Evolutionary conservation across 306 rosid genomes (phyloP).

Genomic region (Citrullus colocynthis): DNA sequence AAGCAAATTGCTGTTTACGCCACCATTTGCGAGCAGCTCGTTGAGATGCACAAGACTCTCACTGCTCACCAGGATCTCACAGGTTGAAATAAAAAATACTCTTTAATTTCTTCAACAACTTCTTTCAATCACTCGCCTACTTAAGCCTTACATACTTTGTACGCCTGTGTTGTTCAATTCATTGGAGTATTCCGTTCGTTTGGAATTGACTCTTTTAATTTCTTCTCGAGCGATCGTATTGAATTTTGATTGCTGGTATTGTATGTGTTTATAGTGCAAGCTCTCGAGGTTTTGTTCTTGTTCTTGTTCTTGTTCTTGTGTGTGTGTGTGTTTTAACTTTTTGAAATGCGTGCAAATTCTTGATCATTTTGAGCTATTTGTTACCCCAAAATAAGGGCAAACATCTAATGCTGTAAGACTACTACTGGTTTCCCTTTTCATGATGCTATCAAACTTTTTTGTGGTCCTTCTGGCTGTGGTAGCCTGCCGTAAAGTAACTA

Average conservation of each 20-base stretch:
- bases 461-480: constrained; percentile 3
- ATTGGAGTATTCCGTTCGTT: neutral
- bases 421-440: neutral
- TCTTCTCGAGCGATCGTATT: neutral
- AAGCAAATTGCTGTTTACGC: constrained; percentile 76
- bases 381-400: neutral
- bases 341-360: neutral
- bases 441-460: neutral
- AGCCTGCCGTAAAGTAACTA: neutral
- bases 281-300: neutral
- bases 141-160: neutral
- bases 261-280: neutral
- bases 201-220: neutral
- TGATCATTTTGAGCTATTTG: neutral
- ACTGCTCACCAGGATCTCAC: constrained; percentile 79
- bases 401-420: neutral
- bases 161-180: too few species aligned
- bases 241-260: neutral
- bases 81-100: constrained; percentile 21
- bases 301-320: neutral
- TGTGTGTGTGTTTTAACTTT: neutral
- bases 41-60: constrained; percentile 69
- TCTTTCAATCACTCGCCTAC: neutral
- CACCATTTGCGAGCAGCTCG: constrained; percentile 69
- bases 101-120: neutral